Evolutionary conservation across 2,329 filamentous ascomycete species (phyloP).

Genomic region (Exophiala viscosa): DNA sequence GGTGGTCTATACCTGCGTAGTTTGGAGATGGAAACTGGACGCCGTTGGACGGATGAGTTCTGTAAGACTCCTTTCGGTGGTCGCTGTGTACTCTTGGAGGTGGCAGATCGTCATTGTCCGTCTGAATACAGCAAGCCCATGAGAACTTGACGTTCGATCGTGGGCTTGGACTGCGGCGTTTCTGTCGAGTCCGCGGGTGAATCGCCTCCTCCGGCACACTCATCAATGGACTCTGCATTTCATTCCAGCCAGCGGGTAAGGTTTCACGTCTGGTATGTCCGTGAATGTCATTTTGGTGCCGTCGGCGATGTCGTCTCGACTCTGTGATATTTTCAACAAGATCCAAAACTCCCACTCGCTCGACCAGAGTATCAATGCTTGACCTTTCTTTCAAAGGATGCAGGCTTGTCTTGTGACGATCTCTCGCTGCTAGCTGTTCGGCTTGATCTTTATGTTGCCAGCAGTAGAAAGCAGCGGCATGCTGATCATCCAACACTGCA

Average conservation of each 20-base stretch:
- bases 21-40: not conserved
- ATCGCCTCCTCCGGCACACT: conserved; percentile 39
- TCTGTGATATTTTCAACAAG: conserved; percentile 42
- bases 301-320: conserved; percentile 24
- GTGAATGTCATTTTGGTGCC: conserved; percentile 22
- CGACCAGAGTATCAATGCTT: conserved; percentile 83
- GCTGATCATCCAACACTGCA: conserved; percentile 28
- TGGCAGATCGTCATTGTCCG: conserved; percentile 20
- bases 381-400: conserved; percentile 62
- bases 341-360: conserved; percentile 71
- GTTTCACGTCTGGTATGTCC: conserved; percentile 22
- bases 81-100: conserved; percentile 5
- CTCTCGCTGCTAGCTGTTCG: conserved; percentile 40
- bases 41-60: not conserved
- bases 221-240: conserved; percentile 45
- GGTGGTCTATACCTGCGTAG: not conserved
- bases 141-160: conserved; percentile 28
- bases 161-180: conserved; percentile 10
- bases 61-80: not conserved
- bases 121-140: conserved; percentile 26
- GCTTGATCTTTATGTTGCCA: conserved; percentile 96
- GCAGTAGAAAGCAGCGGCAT: conserved; percentile 62
- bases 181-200: conserved; percentile 22
- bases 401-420: conserved; percentile 48
- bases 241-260: conserved; percentile 44